Base-by-base conservation (phyloP, 768 basidiomycete genomes). In the Pisolithus tinctorius region DNA sequence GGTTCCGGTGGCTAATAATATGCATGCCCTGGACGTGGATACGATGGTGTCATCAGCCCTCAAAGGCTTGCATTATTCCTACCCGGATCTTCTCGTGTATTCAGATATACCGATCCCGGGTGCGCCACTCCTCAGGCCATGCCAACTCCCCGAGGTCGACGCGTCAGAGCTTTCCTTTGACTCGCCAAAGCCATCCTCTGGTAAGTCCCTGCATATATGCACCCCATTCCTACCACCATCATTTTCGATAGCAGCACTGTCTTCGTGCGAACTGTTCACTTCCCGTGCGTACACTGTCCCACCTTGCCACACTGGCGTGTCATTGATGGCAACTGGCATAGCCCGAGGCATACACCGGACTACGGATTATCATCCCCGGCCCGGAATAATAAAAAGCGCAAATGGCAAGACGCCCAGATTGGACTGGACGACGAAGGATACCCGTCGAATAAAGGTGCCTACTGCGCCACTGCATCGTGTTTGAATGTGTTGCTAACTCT, bases 281-380 rank as follows among this genome's bases (percentile, higher is more conserved):
- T n/a, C 59, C 62, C 25, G 64, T 66, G 49, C 31, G 63, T 13
- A 25, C 16, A 48, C 34, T 26, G 4, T 26, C 17, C 3, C 42
- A 25, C 10, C 8, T 29, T 14, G 25, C 9, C 2, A 4, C 10
- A 23, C 26, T 2, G 52, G 7, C 51, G 52, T 34, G 58, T 48
- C 10, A 17, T 20, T 14, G 23, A 27, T 6, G 34, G 4, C 34
- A 4, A 13, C 14, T 34, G 4, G 14, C 34, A 34, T 5, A 55
- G 52, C 45, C 51, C 1, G 63, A 63, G 13, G 29, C 42, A 11
- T 54, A 39, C 26, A 54, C 64, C 31, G 66, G 58, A 6, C 57
- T 68, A 26, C 53, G 57, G 11, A 64, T 68, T 37, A 62, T 55
- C 25, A 40, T 64, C 25, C 66, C 60, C 4, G 50, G n/a, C 56